Base-by-base conservation (phyloP, 371 early-diverging fungal genomes). In the Mortierella sp. region DNA sequence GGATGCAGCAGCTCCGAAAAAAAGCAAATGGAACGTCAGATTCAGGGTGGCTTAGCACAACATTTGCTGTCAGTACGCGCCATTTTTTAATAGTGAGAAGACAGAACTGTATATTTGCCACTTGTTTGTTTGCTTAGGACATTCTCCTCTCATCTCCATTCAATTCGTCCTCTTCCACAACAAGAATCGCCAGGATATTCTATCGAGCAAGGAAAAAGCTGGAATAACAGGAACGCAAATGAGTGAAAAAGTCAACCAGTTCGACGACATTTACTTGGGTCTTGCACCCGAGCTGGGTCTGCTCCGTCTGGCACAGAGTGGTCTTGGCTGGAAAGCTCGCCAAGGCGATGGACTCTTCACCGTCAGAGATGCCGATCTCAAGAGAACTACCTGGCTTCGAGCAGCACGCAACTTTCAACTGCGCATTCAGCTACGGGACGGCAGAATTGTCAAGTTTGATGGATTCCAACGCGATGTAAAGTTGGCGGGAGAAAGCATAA, bases 351-450 rank as follows among this genome's bases (percentile, higher is more conserved):
- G 85, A 32, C 83, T 92, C 41, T 82, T 85, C 47, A 91, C 93
- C 21, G 82, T 93, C 23, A 69, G 88, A 3, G 84, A 87, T 19
- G 86, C 83, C 2, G 91, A 95, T 64, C 83, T 97, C 46, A 83
- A 84, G 50, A 85, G 87, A 58, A 70, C 90, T 27, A 71, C 82
- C 32, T 95, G 94, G 95, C 70, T 86, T 39, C 88, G 96, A 39
- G 95, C 90, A 12, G 94, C 95, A 3, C 84, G 95, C 62, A 93
- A 92, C 26, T 95, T 89, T 70, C 91, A 95, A 63, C 81, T 98
- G 55, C 84, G 94, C 34, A 83, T 98, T 47, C 72, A 81, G 43
- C 78, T 86, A 42, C 91, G 90, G 46, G 91, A 94, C 65, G 90
- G 91, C 19, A 79, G 72, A 3, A 79, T 92, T 39, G 81, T 86